Conservation (phyloP, 2,329 filamentous ascomycete genomes). For the Claviceps pazoutovae region DNA sequence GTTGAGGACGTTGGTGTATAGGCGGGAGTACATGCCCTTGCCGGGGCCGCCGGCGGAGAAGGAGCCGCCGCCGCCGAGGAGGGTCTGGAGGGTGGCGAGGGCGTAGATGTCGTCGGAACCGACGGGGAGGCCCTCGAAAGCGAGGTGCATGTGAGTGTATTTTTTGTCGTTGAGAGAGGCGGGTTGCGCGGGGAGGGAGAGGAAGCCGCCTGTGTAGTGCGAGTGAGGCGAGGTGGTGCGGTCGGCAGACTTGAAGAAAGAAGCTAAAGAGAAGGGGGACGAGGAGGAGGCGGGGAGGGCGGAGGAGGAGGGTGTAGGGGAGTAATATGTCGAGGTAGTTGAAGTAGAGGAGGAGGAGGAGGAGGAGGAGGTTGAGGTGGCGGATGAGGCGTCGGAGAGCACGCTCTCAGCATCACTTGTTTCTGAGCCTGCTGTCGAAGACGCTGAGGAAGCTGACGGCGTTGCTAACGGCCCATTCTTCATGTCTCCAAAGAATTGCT, state of each 20-base stretch:
- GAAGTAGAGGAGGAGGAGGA: slow-evolving; percentile 17
- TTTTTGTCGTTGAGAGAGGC: slow-evolving; percentile 65
- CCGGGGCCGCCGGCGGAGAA: slow-evolving; percentile 94
- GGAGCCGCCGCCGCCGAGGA: slow-evolving; percentile 88
- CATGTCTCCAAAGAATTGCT: slow-evolving; percentile 91
- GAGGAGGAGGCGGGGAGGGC: slow-evolving; percentile 13
- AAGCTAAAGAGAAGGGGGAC: slow-evolving; percentile 26
- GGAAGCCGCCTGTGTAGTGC: slow-evolving; percentile 87
- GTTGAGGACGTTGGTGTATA: slow-evolving; percentile 96
- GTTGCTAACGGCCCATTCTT: slow-evolving; percentile 19
- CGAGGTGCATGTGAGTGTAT: slow-evolving; percentile 86
- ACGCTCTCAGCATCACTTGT: slow-evolving; percentile 30
- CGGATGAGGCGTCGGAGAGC: slow-evolving; percentile 19
- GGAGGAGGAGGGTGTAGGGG: slow-evolving; percentile 18
- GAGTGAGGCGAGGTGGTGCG: slow-evolving; percentile 40
- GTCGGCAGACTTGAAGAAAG: too few species aligned
- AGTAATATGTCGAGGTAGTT: not conserved
- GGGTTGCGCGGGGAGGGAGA: slow-evolving; percentile 69
- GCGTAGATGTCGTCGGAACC: slow-evolving; percentile 89
- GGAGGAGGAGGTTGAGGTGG: slow-evolving; percentile 18
- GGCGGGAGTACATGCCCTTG: slow-evolving; percentile 96
- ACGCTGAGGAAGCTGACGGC: slow-evolving; percentile 3
- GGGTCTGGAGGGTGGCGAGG: slow-evolving; percentile 84
- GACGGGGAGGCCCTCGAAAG: slow-evolving; percentile 89
- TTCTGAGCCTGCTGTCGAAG: slow-evolving; percentile 45